phyloP scores from a whole-genome alignment of 2,329 filamentous ascomycete genomes.

The Talaromyces sp. region DNA sequence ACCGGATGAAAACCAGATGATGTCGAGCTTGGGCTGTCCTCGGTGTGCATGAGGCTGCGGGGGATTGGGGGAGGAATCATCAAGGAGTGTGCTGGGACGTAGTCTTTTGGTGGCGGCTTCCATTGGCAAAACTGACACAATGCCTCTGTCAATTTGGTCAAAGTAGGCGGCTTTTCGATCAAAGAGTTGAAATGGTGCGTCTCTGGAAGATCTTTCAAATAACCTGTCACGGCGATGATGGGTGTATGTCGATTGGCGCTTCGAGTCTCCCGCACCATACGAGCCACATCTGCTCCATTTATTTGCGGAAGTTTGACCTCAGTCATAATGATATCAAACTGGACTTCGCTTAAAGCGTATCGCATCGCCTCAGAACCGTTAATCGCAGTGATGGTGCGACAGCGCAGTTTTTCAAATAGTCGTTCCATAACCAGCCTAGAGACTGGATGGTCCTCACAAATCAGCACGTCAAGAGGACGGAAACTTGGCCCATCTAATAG shows the following conservation, averaged over 20 bases:
- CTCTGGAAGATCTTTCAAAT: conserved; percentile 92
- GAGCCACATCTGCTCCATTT: conserved; percentile 88
- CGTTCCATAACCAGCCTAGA: conserved; percentile 99
- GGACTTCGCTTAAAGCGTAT: conserved; percentile 93
- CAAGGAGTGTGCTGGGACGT: conserved; percentile 46
- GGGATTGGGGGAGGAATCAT: conserved; percentile 55
- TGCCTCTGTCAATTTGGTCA: conserved; percentile 83
- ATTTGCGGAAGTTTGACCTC: conserved; percentile 94
- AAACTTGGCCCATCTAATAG: conserved; percentile 79
- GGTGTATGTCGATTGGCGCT: conserved; percentile 92
- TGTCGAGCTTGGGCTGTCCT: conserved; percentile 78
- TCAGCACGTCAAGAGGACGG: conserved; percentile 84
- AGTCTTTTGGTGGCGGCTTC: conserved; percentile 68
- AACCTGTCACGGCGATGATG: conserved; percentile 93
- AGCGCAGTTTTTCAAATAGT: conserved; percentile 87
- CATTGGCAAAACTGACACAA: conserved; percentile 85
- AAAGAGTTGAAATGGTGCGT: conserved; percentile 93
- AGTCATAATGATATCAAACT: conserved; percentile 98
- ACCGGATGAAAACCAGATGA: conserved; percentile 65
- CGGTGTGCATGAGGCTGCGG: conserved; percentile 56
- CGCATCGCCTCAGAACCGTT: conserved; percentile 89
- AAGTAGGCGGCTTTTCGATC: conserved; percentile 93
- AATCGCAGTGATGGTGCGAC: conserved; percentile 83
- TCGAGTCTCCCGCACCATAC: conserved; percentile 96
- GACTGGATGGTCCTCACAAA: conserved; percentile 96